phyloP scores from a whole-genome alignment of 2,329 filamentous ascomycete genomes.

The Ophiostoma perfectum region DNA sequence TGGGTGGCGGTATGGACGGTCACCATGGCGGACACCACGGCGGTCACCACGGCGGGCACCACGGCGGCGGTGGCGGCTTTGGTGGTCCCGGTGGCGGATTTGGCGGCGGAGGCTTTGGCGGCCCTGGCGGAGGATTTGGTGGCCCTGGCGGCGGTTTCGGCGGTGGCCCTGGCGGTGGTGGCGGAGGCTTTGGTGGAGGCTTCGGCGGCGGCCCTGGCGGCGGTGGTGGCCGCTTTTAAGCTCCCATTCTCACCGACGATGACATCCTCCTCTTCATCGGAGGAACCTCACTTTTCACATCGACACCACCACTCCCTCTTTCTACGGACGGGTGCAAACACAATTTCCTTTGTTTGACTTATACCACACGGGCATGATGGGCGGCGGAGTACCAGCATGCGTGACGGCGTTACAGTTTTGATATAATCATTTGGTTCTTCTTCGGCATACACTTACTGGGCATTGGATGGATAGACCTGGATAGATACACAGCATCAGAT shows the following conservation, averaged over 20 bases:
- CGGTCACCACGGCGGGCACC: not conserved
- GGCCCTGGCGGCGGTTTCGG: not conserved
- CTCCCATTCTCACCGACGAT: not conserved
- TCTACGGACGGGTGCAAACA: not conserved
- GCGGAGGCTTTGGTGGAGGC: conserved; percentile 8
- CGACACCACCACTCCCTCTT: not conserved
- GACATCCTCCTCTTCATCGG: not conserved
- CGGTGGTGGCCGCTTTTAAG: conserved; percentile 10
- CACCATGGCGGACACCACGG: not conserved
- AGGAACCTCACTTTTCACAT: not conserved
- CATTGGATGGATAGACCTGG: not conserved
- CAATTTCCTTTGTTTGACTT: not conserved
- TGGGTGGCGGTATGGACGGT: conserved; percentile 7
- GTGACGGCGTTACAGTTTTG: not conserved
- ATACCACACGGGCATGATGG: not conserved
- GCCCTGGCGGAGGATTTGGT: conserved; percentile 8
- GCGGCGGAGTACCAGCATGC: not conserved
- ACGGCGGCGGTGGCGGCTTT: conserved; percentile 16
- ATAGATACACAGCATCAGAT: conserved; percentile 5
- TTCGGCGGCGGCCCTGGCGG: not conserved
- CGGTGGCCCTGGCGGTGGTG: not conserved
- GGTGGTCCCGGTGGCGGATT: not conserved
- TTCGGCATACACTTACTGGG: not conserved
- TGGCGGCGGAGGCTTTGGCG: not conserved
- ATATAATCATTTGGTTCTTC: not conserved